Evolutionary conservation across 2,329 filamentous ascomycete genomes (phyloP).

Genomic region (Diaporthe velutina): DNA sequence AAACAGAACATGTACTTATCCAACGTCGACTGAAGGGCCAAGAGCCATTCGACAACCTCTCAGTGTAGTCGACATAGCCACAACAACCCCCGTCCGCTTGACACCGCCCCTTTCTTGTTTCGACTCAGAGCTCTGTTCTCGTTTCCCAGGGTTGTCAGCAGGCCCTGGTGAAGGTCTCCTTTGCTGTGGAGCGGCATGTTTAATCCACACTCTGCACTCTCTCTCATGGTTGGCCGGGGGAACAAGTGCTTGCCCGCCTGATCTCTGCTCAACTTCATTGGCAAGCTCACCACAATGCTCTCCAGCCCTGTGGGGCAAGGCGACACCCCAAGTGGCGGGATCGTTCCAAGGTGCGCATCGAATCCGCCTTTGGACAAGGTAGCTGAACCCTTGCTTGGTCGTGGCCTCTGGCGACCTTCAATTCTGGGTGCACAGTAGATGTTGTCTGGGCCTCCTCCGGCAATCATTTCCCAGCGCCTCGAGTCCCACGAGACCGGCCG

Average conservation of each 20-base stretch:
- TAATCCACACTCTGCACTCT: not conserved
- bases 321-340: not conserved
- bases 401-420: not conserved
- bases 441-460: not conserved
- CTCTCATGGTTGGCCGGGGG: not conserved
- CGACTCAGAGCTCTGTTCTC: not conserved
- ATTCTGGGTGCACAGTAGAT: not conserved
- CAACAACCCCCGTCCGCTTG: not conserved
- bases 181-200: not conserved
- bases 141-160: not conserved
- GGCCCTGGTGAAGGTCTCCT: not conserved
- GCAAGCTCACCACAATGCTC: not conserved
- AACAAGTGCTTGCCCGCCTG: not conserved
- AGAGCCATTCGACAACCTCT: constrained; percentile 1
- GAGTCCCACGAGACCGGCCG: constrained; percentile 14
- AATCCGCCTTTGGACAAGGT: not conserved
- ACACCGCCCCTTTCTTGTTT: constrained; percentile 2
- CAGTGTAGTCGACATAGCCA: not conserved
- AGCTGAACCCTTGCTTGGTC: not conserved
- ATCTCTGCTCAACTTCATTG: not conserved
- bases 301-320: not conserved
- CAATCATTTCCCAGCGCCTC: not conserved
- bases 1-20: constrained; percentile 3
- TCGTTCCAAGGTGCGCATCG: not conserved
- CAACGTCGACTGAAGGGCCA: not conserved